Evolutionary conservation across 1,284 basidiomycete genomes (phyloP), one percentile per base, ranked within the genome.

Genomic region (Ustilago cynodontis): DNA sequence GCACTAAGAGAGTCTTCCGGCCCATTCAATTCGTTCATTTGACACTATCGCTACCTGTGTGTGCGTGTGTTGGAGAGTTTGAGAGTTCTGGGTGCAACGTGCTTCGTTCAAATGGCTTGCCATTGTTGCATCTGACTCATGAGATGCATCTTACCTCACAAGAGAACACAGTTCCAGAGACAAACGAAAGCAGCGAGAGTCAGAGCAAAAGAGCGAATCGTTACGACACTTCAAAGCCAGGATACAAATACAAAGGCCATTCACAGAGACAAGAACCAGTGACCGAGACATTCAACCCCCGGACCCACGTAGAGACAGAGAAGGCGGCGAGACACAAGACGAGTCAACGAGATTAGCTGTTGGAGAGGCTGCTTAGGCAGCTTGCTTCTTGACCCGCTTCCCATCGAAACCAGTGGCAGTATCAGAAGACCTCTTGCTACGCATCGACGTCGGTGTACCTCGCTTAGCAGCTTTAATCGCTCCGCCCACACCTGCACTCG

Each of bases 341-440:
- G 39, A 41, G 9, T 43, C 20, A 8, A 52, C 22, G 35, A 47
- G 37, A 50, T 51, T 29, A 11, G 31, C 20, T 51, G 31, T 11
- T 51, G 20, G 18, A 14, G 28, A 50, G 50, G 13, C 6, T 20
- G 43, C 14, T 22, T 62, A 77, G n/a, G 69, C 74, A 7, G 66
- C 53, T 60, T 77, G 75, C 60, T 73, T 77, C 64, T 72, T 77
- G 29, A 68, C 70, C 22, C 75, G 58, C 57, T 77, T 77, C 60
- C 72, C 65, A 41, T 77, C 75, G 31, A 72, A 58, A 47, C 63
- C 47, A 13, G 59, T 56, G 9, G 65, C 49, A 0, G 61, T 50
- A 24, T 77, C 74, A 7, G 67, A 71, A 6, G 72, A 62, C 10
- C 72, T 59, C 58, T 72, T 71, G 75, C 66, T 65, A 24, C 75